Conservation (phyloP, 2,329 filamentous ascomycete species). For the Monosporascus sp. region DNA sequence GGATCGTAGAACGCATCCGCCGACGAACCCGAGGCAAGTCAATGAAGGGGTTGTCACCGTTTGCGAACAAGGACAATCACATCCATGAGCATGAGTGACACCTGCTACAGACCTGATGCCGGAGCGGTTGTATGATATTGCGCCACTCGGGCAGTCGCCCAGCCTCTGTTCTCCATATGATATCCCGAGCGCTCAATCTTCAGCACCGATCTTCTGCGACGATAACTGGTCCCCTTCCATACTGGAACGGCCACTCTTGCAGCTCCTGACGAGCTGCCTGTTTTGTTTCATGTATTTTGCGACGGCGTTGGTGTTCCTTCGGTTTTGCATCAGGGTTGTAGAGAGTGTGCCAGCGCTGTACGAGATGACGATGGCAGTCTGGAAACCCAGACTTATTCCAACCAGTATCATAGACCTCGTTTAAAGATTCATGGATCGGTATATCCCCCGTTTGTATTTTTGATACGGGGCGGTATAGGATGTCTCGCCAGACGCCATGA, state of each 20-base stretch:
- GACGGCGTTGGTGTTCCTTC: constrained; percentile 17
- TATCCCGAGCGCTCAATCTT: constrained; percentile 15
- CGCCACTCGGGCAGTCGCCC: constrained; percentile 2
- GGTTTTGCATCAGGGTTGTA: constrained; percentile 19
- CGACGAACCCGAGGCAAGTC: constrained; percentile 30
- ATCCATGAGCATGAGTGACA: constrained; percentile 25
- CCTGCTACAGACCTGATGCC: not conserved
- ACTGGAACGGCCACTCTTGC: not conserved
- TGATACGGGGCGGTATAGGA: not conserved
- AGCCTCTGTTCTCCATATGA: constrained; percentile 17
- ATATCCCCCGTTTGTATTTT: not conserved
- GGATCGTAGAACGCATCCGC: constrained; percentile 27
- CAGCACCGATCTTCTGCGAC: constrained; percentile 18
- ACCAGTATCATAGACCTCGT: constrained; percentile 19
- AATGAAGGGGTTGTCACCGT: constrained; percentile 24
- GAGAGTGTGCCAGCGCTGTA: constrained; percentile 13
- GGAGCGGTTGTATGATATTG: constrained; percentile 7
- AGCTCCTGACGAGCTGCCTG: not conserved
- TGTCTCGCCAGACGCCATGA: not conserved
- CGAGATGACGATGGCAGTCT: constrained; percentile 23
- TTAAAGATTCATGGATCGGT: not conserved
- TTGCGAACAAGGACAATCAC: constrained; percentile 21
- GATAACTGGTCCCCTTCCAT: constrained; percentile 9
- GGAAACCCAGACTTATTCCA: constrained; percentile 14
- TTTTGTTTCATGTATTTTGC: constrained; percentile 14